A percentile compares a stretch with the other conserved stretches of the same genome.
phyloP scores from a whole-genome alignment of 2,329 filamentous ascomycete species.

The Penicillium sumatraense region DNA sequence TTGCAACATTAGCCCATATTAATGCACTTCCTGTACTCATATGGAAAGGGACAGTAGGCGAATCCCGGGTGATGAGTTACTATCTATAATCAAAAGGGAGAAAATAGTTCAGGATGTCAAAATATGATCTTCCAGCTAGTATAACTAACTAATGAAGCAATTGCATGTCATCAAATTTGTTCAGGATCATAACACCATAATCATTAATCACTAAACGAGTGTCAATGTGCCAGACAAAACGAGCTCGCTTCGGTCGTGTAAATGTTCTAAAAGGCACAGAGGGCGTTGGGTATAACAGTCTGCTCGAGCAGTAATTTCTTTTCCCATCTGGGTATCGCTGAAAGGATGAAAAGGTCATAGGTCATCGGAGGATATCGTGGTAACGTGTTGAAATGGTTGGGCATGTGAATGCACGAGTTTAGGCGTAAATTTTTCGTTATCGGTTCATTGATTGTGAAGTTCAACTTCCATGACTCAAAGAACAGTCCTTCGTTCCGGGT shows the following conservation, averaged over 20 bases:
- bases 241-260: background rate
- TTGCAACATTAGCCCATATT: too few species aligned
- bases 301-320: background rate
- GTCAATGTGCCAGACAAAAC: background rate
- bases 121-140: background rate
- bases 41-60: too few species aligned
- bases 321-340: conserved; percentile 6
- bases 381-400: background rate
- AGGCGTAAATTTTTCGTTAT: background rate
- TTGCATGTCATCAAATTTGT: background rate
- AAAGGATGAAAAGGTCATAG: background rate
- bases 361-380: background rate
- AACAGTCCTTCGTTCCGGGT: background rate
- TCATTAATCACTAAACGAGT: conserved; percentile 13
- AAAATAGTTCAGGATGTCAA: background rate
- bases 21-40: too few species aligned
- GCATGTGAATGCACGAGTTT: background rate
- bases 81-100: background rate
- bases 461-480: background rate
- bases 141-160: background rate
- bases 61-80: too few species aligned
- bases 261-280: background rate
- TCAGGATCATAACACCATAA: conserved; percentile 11
- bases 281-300: background rate
- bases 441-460: background rate